Evolutionary conservation across 2,329 filamentous ascomycete species (phyloP), one percentile per base, ranked within the genome.

Genomic region (Aspergillus fumigatus): DNA sequence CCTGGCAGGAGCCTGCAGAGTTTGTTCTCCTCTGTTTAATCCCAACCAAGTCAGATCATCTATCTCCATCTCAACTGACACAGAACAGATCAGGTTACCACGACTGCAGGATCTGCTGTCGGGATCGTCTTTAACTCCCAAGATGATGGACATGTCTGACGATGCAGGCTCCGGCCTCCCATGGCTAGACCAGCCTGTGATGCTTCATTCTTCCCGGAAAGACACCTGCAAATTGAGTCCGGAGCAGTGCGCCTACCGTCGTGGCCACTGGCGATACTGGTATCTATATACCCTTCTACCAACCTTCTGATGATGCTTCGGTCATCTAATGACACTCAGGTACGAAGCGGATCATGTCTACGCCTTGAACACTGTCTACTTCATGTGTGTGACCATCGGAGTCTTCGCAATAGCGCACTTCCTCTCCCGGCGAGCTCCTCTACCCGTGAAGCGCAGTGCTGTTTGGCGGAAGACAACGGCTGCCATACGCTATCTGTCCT

Each of bases 331-430:
- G 19, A 26, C 43, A 19, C 6, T 5, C 43, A 82, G 80, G 80
- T 83, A 82, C 59, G 68, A 81, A 54, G 78, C 82, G 23, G 83
- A 85, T 62, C 76, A 80, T 59, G 76, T 79, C 38, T 85, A 79
- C 60, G 79, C 77, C 0, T 66, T 84, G 3, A 75, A 76, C 6
- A 83, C 82, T 0, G 69, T 83, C 3, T 82, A 80, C 48, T 81
- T 84, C 60, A 79, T 84, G 66, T 71, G 80, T 61, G 72, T 73
- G 0, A 67, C 70, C n/a, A 79, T 84, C 53, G 71, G 74, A 1
- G 56, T 83, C 11, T 84, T 82, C 59, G 67, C 75, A 25, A 65
- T 83, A 19, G 67, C 70, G 3, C 68, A 76, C 50, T 62, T 77
- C 17, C 55, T 76, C 32, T 57, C 62, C 11, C 55, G 52, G 40